Evolutionary conservation across 768 basidiomycete genomes (phyloP).

Genomic region (Macrocybe gigantea): DNA sequence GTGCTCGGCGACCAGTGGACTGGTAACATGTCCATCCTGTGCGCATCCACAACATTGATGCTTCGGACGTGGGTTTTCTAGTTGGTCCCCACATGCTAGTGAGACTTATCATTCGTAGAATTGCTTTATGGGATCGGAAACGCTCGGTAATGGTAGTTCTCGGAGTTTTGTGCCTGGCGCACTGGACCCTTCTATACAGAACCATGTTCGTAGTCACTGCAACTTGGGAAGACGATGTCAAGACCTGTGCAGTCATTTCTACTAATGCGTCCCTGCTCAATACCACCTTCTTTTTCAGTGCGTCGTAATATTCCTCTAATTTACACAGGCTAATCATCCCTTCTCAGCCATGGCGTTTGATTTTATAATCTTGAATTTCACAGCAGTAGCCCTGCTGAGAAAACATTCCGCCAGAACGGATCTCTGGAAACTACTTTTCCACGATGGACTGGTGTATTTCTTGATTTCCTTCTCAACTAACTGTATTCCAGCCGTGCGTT

Average conservation of each 20-base stretch:
- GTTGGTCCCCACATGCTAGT: not conserved
- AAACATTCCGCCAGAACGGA: conserved; percentile 49
- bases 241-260: conserved; percentile 43
- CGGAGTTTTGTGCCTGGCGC: conserved; percentile 48
- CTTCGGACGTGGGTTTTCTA: conserved; percentile 51
- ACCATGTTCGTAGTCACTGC: conserved; percentile 66
- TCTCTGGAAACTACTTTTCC: conserved; percentile 66
- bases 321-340: not conserved
- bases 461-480: conserved; percentile 61
- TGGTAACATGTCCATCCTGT: conserved; percentile 61
- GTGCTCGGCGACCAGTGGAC: conserved; percentile 37
- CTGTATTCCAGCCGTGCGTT: conserved; percentile 58
- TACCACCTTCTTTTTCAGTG: conserved; percentile 67
- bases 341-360: conserved; percentile 66
- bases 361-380: conserved; percentile 51
- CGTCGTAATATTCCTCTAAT: conserved; percentile 14
- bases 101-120: conserved; percentile 26
- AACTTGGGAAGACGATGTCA: conserved; percentile 34
- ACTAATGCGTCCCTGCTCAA: conserved; percentile 55
- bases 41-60: conserved; percentile 64
- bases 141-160: conserved; percentile 43
- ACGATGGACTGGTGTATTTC: conserved; percentile 71
- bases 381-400: conserved; percentile 44
- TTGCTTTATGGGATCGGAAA: conserved; percentile 67
- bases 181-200: conserved; percentile 64